phyloP scores from a whole-genome alignment of 306 rosid species.

The Lathyrus tuberosus region DNA sequence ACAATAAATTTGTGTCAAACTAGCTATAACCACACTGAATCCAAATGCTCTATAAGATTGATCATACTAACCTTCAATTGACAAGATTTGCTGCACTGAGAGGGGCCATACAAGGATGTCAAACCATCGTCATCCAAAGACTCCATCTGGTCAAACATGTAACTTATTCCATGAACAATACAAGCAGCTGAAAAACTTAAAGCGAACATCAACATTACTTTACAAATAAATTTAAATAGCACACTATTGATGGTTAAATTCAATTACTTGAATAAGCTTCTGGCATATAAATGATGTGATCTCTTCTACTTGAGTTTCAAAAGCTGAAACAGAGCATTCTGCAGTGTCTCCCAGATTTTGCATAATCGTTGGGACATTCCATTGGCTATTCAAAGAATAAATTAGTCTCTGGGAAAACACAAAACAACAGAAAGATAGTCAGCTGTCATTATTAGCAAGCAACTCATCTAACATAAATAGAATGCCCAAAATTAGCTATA shows the following conservation, averaged over 20 bases:
- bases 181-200: slow-evolving; percentile 29
- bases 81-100: slow-evolving; percentile 49
- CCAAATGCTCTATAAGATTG: slow-evolving; percentile 28
- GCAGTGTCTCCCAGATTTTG: slow-evolving; percentile 84
- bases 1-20: slow-evolving; percentile 58
- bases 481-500: neutral
- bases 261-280: slow-evolving; percentile 70
- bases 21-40: slow-evolving; percentile 13
- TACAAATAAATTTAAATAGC: slow-evolving; percentile 36
- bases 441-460: slow-evolving; percentile 28
- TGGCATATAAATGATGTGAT: slow-evolving; percentile 61
- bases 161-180: slow-evolving; percentile 38
- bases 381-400: slow-evolving; percentile 56
- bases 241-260: slow-evolving; percentile 30
- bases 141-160: slow-evolving; percentile 57
- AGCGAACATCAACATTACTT: slow-evolving; percentile 19
- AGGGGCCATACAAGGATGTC: slow-evolving; percentile 36
- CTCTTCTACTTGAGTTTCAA: slow-evolving; percentile 67
- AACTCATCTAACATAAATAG: neutral
- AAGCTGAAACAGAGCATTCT: slow-evolving; percentile 64
- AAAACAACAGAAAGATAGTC: slow-evolving; percentile 23
- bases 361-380: slow-evolving; percentile 71
- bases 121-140: slow-evolving; percentile 45
- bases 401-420: slow-evolving; percentile 60
- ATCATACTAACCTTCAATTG: slow-evolving; percentile 69